Evolutionary conservation across 371 early-diverging fungal genomes (phyloP), one percentile per base, ranked within the genome.

Genomic region (Smittium mucronatum): DNA sequence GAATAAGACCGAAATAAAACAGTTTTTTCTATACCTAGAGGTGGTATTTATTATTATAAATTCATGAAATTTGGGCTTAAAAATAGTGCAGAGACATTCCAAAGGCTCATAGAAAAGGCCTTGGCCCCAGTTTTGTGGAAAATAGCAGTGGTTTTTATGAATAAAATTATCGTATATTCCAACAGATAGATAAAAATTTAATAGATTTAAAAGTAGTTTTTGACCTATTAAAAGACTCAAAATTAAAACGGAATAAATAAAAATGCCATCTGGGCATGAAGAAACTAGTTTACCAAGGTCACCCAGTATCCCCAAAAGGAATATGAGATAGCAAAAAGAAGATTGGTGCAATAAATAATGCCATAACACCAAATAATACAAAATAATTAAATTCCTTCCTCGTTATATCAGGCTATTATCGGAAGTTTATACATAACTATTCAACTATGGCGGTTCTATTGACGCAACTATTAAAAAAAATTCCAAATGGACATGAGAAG

Each of bases 1-100:
- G 26, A 25, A 1, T 69, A 70, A 0, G 74, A 79, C 36, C 64
- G 72, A 1, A 63, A 73, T 17, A 82, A 85, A 32, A 85, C 86
- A 0, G 83, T 83, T 0, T 85, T 87, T 73, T 5, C 64, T 31
- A 64, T 36, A 67, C 67, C 64, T 34, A n/a, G 36, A 11, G 30
- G 36, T 67, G 36, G 34, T 5, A 67, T 8, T n/a, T 67, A 67
- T 34, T 34, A n/a, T 5, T 67, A 67, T n/a, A 61, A 61, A 15
- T 5, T 61, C 16, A 61, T 61, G 63, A 28, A 5, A 16, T 61
- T 61, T 33, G 64, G 36, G 64, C 5, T 57, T 25, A 67, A 8
- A 67, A 67, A 67, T 57, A 67, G 67, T 34, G 15, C 63, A 11
- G 63, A 5, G 29, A 30, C 36, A 29, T 67, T 57, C 30, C 36